Conservation (phyloP, 2,329 filamentous ascomycete species). For the Penicillium sp. region DNA sequence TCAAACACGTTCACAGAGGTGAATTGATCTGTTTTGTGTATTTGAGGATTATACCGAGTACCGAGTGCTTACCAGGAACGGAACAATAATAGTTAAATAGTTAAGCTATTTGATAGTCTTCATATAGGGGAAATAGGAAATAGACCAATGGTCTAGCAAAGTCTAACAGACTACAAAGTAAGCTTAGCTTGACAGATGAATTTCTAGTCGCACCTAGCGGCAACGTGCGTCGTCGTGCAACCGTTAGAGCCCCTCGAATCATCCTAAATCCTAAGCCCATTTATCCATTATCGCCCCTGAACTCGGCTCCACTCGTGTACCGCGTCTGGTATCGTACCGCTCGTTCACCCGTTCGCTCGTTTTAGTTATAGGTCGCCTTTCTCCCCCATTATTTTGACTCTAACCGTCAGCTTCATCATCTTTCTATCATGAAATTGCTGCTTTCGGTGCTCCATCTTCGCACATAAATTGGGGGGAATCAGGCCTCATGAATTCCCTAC, state of each 20-base stretch:
- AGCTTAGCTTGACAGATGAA: too few relatives aligned
- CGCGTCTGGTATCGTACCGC: background rate
- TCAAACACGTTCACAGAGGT: slow-evolving; percentile 19
- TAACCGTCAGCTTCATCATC: slow-evolving; percentile 1
- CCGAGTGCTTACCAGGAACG: background rate
- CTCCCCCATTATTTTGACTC: background rate
- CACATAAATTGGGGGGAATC: slow-evolving; percentile 9
- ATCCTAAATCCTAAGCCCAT: background rate
- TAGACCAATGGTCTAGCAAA: too few relatives aligned
- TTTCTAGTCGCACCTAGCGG: too few relatives aligned
- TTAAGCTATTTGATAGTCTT: too few relatives aligned
- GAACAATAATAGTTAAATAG: too few relatives aligned
- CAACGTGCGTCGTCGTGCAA: background rate
- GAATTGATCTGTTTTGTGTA: background rate
- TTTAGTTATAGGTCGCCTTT: background rate
- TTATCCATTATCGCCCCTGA: slow-evolving; percentile 6
- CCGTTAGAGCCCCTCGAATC: background rate
- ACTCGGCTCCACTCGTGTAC: background rate
- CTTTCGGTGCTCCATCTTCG: slow-evolving; percentile 6
- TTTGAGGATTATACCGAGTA: background rate
- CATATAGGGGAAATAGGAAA: too few relatives aligned
- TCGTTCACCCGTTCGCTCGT: background rate
- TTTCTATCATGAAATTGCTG: slow-evolving; percentile 18
- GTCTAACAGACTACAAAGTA: too few relatives aligned
- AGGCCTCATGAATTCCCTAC: slow-evolving; percentile 7